Evolutionary conservation across 2,329 filamentous ascomycete genomes (phyloP).

Genomic region (Ophiostoma populinum): DNA sequence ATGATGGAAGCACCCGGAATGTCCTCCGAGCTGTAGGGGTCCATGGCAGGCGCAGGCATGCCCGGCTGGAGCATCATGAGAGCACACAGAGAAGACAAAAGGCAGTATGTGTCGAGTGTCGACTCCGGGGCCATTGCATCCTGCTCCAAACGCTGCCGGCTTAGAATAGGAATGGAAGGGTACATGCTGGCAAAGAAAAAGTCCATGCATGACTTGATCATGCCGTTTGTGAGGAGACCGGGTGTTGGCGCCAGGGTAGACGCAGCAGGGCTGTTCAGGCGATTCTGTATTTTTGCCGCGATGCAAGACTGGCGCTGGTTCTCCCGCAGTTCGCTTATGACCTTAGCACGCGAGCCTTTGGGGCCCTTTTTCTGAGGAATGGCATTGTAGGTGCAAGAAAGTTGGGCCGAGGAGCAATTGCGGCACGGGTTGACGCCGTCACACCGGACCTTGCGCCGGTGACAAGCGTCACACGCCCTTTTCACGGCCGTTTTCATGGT

Average conservation of each 20-base stretch:
- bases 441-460: slow-evolving; percentile 59
- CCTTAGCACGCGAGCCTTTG: slow-evolving; percentile 57
- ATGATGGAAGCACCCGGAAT: slow-evolving; percentile 42
- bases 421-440: slow-evolving; percentile 54
- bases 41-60: slow-evolving; percentile 35
- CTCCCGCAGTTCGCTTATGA: slow-evolving; percentile 56
- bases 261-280: slow-evolving; percentile 31
- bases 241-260: slow-evolving; percentile 35
- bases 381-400: slow-evolving; percentile 57
- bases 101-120: slow-evolving; percentile 44
- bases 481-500: slow-evolving; percentile 35
- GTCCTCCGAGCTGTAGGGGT: slow-evolving; percentile 38
- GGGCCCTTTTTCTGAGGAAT: slow-evolving; percentile 63
- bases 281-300: slow-evolving; percentile 42
- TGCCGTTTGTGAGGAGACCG: slow-evolving; percentile 41
- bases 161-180: slow-evolving; percentile 43
- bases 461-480: slow-evolving; percentile 55
- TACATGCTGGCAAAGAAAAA: slow-evolving; percentile 57
- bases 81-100: slow-evolving; percentile 46
- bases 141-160: slow-evolving; percentile 39
- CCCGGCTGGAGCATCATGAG: slow-evolving; percentile 55
- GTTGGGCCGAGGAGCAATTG: slow-evolving; percentile 49
- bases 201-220: slow-evolving; percentile 47
- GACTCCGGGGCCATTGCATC: slow-evolving; percentile 43
- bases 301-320: slow-evolving; percentile 50